Base-by-base conservation (phyloP, 2,329 filamentous ascomycete species). In the Fusarium humuli region DNA sequence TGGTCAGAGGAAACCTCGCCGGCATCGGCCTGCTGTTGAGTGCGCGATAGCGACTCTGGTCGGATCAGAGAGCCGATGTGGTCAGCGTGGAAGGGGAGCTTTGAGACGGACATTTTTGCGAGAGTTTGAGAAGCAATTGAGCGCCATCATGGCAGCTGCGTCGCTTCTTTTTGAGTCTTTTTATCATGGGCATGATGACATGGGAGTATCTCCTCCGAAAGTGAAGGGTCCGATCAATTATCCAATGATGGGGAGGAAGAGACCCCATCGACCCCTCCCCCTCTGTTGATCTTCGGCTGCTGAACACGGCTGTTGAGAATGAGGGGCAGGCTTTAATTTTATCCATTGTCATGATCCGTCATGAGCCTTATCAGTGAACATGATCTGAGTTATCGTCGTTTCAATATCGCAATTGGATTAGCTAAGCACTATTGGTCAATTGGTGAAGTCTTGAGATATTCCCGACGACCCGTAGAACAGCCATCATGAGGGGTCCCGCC, bases 21-120 rank as follows among this genome's bases (percentile, higher is more conserved):
- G 77, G 70, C 84, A 81, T 79, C 91, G 84, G 78, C 78, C n/a
- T 77, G 67, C 12, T 73, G 67, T 61, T 81, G 77, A 49, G 87
- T 86, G 48, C 87, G 82, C 16, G 91, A 83, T 27, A 93, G 85
- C 54, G 85, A 80, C 55, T 87, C 79, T 2, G 91, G 90, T 32
- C 91, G 89, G 61, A 93, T 86, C 32, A 93, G 83, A 16, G 90
- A 92, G 52, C 91, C 91, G 66, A 92, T 85, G 71, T 93, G 91
- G 80, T 93, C 91, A 64, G 90, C 90, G 76, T 91, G 86, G 80
- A 92, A 93, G 52, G 89, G 90, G 13, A 81, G 77, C 58, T 75
- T 75, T 34, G 74, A 70, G 40, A 52, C 69, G 32, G 53, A 50
- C 76, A 78, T 78, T 59, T 30, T 69, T 57, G 61, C 18, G 30